Base-by-base conservation (phyloP, 148 eudicot species). In the Oxyria digyna region DNA sequence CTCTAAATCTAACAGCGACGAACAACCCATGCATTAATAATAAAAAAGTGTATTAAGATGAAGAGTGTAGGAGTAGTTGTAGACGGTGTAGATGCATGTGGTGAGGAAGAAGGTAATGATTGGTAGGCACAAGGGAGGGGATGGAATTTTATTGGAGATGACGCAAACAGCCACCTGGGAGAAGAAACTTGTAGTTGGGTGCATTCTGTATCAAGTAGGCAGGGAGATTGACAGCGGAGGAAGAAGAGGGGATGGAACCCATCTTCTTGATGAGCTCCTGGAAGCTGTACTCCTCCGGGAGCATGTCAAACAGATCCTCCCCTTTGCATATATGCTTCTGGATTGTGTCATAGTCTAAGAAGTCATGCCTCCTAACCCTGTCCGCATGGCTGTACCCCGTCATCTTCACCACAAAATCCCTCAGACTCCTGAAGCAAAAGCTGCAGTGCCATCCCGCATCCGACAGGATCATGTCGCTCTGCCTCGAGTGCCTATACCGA, bases 371-470 rank as follows among this genome's bases (percentile, higher is more conserved):
- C 74, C 76, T 83, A 62, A 92, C 97, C 24, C 97, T 71, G 69
- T 89, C 97, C 7, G 96, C 96, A 11, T 92, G 97, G 69, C 97
- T 92, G 70, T 92, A 92, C 1, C 87, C 97, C 1, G 84, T 92
- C 97, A 92, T 92, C 69, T 92, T 92, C 74, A 89, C 85, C 42
- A 82, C 89, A 49, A 92, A 89, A 13, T 89, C 97, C 15, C 67
- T 65, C 32, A 92, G 73, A 62, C 76, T 57, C 42, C 82, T 75
- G 55, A 92, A 89, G 74, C 97, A 92, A 65, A 92, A 92, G 81
- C 97, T 92, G 26, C 97, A 92, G 52, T 92, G 97, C 97, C 97
- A 92, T 1, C 97, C 97, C 0, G 97, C 83, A 67, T 92, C 89
- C 1, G 97, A 87, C 15, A 92, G 87, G 37, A 89, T 81, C 20